Evolutionary conservation across 805 yeast genomes (phyloP).

Genomic region (Wickerhamiella nectarea): DNA sequence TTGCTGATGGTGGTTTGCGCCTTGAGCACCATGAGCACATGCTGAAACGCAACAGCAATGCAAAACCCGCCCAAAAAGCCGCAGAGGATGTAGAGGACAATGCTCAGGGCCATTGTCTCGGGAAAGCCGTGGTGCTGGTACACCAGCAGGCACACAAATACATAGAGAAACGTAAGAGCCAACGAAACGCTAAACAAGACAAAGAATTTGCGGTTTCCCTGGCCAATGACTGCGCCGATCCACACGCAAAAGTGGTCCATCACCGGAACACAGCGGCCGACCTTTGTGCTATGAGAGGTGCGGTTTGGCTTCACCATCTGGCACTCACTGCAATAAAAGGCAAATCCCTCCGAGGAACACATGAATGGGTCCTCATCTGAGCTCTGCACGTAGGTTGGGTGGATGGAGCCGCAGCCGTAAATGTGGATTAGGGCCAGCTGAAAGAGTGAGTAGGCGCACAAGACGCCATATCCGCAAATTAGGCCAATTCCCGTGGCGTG

Average conservation of each 20-base stretch:
- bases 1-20: slow-evolving; percentile 35
- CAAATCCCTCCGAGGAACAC: slow-evolving; percentile 63
- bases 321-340: slow-evolving; percentile 62
- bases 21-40: slow-evolving; percentile 31
- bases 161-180: slow-evolving; percentile 29
- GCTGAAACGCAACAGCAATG: slow-evolving; percentile 31
- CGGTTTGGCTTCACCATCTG: slow-evolving; percentile 51
- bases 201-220: slow-evolving; percentile 47
- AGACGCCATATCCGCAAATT: slow-evolving; percentile 25
- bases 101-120: slow-evolving; percentile 34
- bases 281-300: slow-evolving; percentile 51
- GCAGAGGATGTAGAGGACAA: slow-evolving; percentile 34
- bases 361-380: slow-evolving; percentile 30
- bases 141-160: slow-evolving; percentile 30
- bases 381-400: slow-evolving; percentile 8
- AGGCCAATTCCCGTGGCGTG: slow-evolving; percentile 26
- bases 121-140: slow-evolving; percentile 22
- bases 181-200: slow-evolving; percentile 32
- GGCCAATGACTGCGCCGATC: slow-evolving; percentile 63
- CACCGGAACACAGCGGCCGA: slow-evolving; percentile 46
- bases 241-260: slow-evolving; percentile 80
- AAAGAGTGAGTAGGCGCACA: slow-evolving; percentile 21
- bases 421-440: slow-evolving; percentile 35
- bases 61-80: slow-evolving; percentile 37
- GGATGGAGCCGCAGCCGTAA: slow-evolving; percentile 48